Evolutionary conservation across 2,329 filamentous ascomycete genomes (phyloP).

Genomic region (Xylariaceae sp.): DNA sequence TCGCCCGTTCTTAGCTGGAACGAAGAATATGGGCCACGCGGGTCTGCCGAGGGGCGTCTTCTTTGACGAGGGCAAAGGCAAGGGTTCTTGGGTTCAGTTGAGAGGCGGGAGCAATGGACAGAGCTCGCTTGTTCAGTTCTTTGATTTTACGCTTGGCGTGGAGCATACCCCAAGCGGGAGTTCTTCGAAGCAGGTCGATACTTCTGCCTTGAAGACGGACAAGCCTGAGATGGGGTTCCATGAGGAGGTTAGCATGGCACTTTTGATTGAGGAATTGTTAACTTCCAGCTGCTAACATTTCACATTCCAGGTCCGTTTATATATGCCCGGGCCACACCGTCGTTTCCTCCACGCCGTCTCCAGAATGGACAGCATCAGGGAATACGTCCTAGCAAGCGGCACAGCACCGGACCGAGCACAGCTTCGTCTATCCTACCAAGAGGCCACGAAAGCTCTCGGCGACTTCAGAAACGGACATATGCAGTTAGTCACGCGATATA

Average conservation of each 20-base stretch:
- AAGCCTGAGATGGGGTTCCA: conserved; percentile 39
- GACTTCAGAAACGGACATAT: conserved; percentile 82
- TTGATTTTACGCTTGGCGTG: conserved; percentile 80
- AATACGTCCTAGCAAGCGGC: conserved; percentile 47
- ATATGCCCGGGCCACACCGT: conserved; percentile 85
- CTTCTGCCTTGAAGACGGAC: conserved; percentile 5
- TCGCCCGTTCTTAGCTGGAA: conserved; percentile 82
- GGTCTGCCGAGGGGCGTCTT: conserved; percentile 80
- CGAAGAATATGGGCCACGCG: conserved; percentile 84
- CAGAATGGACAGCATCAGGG: conserved; percentile 68
- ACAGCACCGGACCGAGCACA: conserved; percentile 39
- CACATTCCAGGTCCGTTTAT: conserved; percentile 56
- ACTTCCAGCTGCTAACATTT: not conserved
- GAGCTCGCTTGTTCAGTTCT: conserved; percentile 87
- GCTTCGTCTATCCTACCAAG: conserved; percentile 56
- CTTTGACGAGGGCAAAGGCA: conserved; percentile 70
- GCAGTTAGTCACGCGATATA: conserved; percentile 84
- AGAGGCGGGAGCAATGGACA: conserved; percentile 93
- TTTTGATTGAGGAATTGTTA: not conserved
- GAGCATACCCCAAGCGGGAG: conserved; percentile 58
- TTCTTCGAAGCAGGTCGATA: conserved; percentile 13
- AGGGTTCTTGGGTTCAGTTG: conserved; percentile 67
- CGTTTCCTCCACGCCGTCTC: conserved; percentile 71
- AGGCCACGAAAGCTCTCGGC: conserved; percentile 70
- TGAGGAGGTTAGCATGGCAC: conserved; percentile 56